phyloP scores from a whole-genome alignment of 1,139 yeast genomes.

The Sugiyamaella sp. region DNA sequence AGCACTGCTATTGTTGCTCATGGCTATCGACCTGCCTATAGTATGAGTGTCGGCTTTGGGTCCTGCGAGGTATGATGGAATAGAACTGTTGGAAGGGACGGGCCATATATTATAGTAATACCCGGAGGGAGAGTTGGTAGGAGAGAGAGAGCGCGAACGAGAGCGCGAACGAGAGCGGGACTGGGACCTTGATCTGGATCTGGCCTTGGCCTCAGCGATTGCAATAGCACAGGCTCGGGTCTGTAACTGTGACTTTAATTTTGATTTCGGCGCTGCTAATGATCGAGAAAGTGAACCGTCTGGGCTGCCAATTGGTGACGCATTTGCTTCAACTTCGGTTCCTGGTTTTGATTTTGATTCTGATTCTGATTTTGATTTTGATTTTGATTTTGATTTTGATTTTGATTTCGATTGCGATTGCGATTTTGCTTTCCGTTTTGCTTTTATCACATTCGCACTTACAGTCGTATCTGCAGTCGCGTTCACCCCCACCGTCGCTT shows the following conservation, averaged over 20 bases:
- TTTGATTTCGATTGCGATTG: neutral
- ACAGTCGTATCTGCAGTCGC: neutral
- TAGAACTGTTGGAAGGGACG: neutral
- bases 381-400: neutral
- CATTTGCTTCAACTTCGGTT: no score
- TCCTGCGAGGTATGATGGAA: neutral
- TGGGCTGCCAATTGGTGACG: no score
- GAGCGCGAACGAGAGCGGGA: neutral
- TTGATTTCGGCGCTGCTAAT: neutral
- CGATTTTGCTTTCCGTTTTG: neutral
- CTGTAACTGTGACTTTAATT: neutral
- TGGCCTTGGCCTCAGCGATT: neutral
- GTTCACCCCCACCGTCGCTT: neutral
- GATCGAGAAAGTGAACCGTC: no score
- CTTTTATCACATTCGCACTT: neutral
- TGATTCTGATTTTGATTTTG: neutral
- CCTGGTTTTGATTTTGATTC: neutral
- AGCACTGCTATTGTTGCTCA: neutral
- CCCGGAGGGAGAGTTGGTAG: constrained; percentile 7
- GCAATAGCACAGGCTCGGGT: neutral
- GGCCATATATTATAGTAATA: constrained; percentile 10
- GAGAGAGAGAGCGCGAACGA: neutral
- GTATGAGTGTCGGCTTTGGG: neutral
- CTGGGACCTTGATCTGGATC: neutral
- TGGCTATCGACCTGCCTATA: neutral